Conservation (phyloP, 202 grass and related monocot genomes). For the Carex arenaria region DNA sequence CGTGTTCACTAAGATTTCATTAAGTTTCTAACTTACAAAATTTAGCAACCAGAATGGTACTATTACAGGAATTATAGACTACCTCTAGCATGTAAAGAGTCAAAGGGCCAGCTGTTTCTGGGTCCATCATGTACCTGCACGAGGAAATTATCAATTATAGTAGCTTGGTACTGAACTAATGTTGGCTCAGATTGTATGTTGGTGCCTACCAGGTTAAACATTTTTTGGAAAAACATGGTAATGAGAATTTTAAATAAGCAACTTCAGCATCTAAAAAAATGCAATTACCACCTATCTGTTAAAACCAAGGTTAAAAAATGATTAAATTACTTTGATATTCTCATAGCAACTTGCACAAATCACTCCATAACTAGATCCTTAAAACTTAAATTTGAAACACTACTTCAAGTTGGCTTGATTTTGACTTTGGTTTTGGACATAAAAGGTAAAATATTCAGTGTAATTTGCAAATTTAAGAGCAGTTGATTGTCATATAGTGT, state of each 20-base stretch:
- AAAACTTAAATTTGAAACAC: not conserved
- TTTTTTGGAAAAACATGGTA: not conserved
- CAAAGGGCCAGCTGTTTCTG: conserved; percentile 72
- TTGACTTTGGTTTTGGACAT: not conserved
- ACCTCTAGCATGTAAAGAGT: conserved; percentile 99
- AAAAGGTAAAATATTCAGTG: not conserved
- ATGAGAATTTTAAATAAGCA: not conserved
- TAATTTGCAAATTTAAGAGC: not conserved
- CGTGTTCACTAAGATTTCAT: not conserved
- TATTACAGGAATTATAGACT: not conserved
- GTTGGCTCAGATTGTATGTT: not conserved
- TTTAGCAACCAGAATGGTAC: too few relatives aligned
- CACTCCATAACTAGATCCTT: conserved; percentile 9
- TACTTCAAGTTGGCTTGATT: not conserved
- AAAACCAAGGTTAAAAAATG: not conserved
- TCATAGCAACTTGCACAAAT: not conserved
- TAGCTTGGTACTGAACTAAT: not conserved
- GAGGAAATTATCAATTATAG: conserved; percentile 21
- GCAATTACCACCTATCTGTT: not conserved
- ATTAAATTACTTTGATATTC: not conserved
- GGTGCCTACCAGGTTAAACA: not conserved
- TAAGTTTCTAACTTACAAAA: not conserved
- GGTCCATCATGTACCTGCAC: conserved; percentile 93
- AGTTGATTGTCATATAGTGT: not conserved
- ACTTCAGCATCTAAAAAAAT: not conserved